Evolutionary conservation across 371 early-diverging fungal species (phyloP).

Genomic region (Saksenaea vasiformis): DNA sequence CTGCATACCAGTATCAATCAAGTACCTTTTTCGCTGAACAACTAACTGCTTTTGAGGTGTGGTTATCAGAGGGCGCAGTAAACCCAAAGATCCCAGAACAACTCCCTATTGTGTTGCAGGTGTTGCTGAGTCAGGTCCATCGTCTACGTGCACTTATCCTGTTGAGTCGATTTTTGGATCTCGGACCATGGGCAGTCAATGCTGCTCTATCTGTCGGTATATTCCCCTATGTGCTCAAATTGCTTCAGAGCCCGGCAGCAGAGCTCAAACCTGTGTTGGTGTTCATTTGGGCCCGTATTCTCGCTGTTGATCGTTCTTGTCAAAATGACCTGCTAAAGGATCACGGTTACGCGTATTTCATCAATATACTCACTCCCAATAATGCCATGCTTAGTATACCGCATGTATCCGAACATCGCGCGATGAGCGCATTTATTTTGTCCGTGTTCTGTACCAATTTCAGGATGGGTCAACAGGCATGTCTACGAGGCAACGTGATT

Average conservation of each 20-base stretch:
- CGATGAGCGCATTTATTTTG: conserved; percentile 92
- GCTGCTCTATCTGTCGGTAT: conserved; percentile 94
- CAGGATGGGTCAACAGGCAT: conserved; percentile 82
- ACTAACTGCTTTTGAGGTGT: conserved; percentile 95
- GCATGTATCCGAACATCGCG: conserved; percentile 83
- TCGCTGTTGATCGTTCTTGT: conserved; percentile 90
- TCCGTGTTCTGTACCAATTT: conserved; percentile 87
- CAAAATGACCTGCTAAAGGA: conserved; percentile 92
- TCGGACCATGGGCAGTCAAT: conserved; percentile 96
- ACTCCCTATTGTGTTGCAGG: conserved; percentile 95
- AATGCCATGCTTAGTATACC: conserved; percentile 67
- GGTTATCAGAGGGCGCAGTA: conserved; percentile 82
- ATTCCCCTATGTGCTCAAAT: conserved; percentile 94
- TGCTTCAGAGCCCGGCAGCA: conserved; percentile 92
- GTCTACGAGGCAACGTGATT: conserved; percentile 73
- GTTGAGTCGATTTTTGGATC: conserved; percentile 88
- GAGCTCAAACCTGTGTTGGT: conserved; percentile 93
- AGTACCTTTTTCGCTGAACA: conserved; percentile 94
- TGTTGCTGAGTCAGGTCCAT: conserved; percentile 92
- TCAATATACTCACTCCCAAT: conserved; percentile 80
- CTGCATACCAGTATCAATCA: conserved; percentile 67
- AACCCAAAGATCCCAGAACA: conserved; percentile 85
- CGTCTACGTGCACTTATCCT: conserved; percentile 89
- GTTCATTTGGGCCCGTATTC: conserved; percentile 95
- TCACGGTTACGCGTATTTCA: conserved; percentile 91